phyloP scores from a whole-genome alignment of 73 alveolate genomes.

The Blepharisma japonicum region DNA sequence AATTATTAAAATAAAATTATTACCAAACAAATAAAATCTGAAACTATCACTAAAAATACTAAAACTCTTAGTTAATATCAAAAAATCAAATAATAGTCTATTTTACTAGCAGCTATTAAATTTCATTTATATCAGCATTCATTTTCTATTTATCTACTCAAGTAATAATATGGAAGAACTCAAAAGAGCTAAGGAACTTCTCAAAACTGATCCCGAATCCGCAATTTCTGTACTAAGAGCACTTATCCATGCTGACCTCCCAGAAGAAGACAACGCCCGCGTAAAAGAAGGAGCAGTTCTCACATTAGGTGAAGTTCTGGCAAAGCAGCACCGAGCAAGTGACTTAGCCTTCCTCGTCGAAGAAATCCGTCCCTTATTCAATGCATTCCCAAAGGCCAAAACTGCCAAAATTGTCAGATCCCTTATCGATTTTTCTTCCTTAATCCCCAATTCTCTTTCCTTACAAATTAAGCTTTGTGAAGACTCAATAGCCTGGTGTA shows the following conservation, averaged over 20 bases:
- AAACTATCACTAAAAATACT: too few relatives aligned
- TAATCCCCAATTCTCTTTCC: slow-evolving; percentile 36
- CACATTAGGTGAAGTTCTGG: neutral
- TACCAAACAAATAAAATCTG: too few relatives aligned
- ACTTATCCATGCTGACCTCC: neutral
- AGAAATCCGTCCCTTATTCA: slow-evolving; percentile 45
- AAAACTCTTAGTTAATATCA: too few relatives aligned
- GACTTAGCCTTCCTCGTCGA: slow-evolving; percentile 32
- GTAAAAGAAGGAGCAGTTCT: neutral
- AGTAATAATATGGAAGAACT: too few relatives aligned
- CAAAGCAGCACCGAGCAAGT: slow-evolving; percentile 14
- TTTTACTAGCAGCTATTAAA: too few relatives aligned
- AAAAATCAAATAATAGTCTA: too few relatives aligned
- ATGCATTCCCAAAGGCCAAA: slow-evolving; percentile 55
- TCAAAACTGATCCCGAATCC: too few relatives aligned
- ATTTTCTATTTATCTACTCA: too few relatives aligned
- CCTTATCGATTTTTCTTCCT: slow-evolving; percentile 42
- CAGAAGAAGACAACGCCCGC: neutral
- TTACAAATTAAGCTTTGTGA: slow-evolving; percentile 42
- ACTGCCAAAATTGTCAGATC: slow-evolving; percentile 57
- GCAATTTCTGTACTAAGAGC: neutral
- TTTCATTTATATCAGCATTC: too few relatives aligned
- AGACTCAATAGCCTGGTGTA: slow-evolving; percentile 51
- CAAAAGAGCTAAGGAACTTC: too few relatives aligned
- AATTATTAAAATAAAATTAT: too few relatives aligned